Conservation (phyloP, 192 early-diverging fungal species). For the Rhizoclosmatium globosum region DNA sequence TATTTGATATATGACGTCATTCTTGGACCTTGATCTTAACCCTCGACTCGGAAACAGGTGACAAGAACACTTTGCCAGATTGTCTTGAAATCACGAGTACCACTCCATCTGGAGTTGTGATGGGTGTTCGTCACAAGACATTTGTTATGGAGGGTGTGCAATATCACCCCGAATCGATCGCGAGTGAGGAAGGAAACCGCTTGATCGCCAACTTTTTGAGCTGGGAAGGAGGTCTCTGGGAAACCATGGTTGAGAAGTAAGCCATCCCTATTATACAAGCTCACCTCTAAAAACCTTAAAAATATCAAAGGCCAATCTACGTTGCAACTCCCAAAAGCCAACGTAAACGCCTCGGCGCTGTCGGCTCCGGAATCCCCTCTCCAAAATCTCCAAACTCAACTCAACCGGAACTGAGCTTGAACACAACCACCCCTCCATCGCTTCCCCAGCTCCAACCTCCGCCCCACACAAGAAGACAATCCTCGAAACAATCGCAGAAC, state of each 20-base stretch:
- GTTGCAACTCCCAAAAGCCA: conserved; percentile 22
- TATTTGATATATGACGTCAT: conserved; percentile 2
- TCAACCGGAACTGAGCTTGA: conserved; percentile 42
- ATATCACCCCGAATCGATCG: conserved; percentile 97
- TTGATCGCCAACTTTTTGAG: conserved; percentile 93
- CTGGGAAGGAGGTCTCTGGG: conserved; percentile 90
- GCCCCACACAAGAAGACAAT: conserved; percentile 53
- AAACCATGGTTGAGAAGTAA: conserved; percentile 50
- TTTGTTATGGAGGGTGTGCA: conserved; percentile 97
- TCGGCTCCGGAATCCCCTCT: conserved; percentile 45
- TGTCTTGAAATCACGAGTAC: conserved; percentile 85
- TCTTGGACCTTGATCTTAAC: not conserved
- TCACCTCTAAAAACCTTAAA: no score
- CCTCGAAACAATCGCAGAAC: conserved; percentile 81
- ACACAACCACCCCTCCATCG: conserved; percentile 17
- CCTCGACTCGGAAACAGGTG: conserved; percentile 45
- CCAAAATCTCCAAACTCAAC: conserved; percentile 60
- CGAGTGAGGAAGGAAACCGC: conserved; percentile 87
- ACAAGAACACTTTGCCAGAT: conserved; percentile 81
- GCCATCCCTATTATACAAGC: not conserved
- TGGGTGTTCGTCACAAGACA: conserved; percentile 93
- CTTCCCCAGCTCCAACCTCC: not conserved
- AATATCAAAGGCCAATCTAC: conserved; percentile 12
- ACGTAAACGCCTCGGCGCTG: conserved; percentile 7
- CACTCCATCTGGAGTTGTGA: conserved; percentile 85